A percentile compares a stretch with the other conserved stretches of the same genome.
Conservation (phyloP, 768 basidiomycete species). For the Collybiopsis luxurians region DNA sequence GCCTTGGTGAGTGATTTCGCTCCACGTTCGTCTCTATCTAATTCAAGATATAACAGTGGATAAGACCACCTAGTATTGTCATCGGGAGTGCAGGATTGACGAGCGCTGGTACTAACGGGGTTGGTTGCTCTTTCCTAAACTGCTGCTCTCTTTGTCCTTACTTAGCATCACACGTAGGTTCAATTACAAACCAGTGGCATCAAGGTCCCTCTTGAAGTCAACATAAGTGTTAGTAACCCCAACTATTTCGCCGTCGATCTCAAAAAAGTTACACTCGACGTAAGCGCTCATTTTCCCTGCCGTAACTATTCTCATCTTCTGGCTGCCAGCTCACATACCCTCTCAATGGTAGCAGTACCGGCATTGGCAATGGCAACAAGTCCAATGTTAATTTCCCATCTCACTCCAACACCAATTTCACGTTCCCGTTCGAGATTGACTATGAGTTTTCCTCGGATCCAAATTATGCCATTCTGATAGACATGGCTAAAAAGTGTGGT, state of each 20-base stretch:
- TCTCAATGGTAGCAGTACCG: constrained; percentile 63
- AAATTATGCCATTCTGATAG: constrained; percentile 48
- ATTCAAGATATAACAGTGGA: constrained; percentile 49
- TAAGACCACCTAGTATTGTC: constrained; percentile 66
- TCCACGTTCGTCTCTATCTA: not conserved
- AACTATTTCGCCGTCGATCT: constrained; percentile 76
- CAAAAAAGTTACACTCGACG: constrained; percentile 60
- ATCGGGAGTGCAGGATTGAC: constrained; percentile 49
- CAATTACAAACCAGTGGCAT: constrained; percentile 42
- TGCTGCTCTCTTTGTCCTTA: not conserved
- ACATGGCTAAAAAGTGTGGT: constrained; percentile 65
- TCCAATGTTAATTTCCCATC: constrained; percentile 46
- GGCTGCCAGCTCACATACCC: constrained; percentile 65
- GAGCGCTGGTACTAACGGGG: constrained; percentile 40
- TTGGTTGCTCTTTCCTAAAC: constrained; percentile 26
- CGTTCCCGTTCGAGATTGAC: constrained; percentile 69
- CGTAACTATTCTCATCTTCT: not conserved
- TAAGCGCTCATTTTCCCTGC: constrained; percentile 21
- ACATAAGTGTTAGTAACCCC: constrained; percentile 78
- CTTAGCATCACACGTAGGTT: constrained; percentile 17
- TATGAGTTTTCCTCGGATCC: constrained; percentile 60
- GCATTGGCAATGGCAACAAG: constrained; percentile 61
- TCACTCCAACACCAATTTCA: constrained; percentile 58
- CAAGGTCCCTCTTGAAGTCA: constrained; percentile 57
- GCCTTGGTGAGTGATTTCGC: constrained; percentile 50